Evolutionary conservation across 805 yeast species (phyloP).

Genomic region (Yarrowia sp.): DNA sequence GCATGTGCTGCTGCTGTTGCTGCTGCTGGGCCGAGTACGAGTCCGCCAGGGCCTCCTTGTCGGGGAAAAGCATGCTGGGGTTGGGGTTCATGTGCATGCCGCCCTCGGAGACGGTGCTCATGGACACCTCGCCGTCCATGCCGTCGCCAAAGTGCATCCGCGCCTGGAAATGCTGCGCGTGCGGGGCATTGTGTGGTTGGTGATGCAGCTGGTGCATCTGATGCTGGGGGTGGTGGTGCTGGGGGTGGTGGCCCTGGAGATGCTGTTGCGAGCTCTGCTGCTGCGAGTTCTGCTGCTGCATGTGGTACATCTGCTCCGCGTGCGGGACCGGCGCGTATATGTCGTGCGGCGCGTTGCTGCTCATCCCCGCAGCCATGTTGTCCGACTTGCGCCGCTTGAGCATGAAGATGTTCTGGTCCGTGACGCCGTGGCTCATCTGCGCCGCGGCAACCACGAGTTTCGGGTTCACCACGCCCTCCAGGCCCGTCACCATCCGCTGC

Average conservation of each 20-base stretch:
- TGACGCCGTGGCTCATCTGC: conserved; percentile 16
- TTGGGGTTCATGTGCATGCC: conserved; percentile 16
- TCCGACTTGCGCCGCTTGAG: conserved; percentile 23
- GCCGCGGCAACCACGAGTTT: conserved; percentile 10
- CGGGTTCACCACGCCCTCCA: conserved; percentile 25
- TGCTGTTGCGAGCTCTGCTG: conserved; percentile 9
- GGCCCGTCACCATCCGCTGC: conserved; percentile 12
- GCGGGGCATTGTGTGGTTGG: not conserved
- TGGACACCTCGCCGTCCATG: conserved; percentile 20
- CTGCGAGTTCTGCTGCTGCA: conserved; percentile 1
- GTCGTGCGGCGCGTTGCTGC: conserved; percentile 3
- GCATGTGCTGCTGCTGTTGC: conserved; percentile 16
- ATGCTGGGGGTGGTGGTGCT: conserved; percentile 13
- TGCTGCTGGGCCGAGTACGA: conserved; percentile 14
- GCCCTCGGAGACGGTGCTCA: not conserved
- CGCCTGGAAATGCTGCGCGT: conserved; percentile 7
- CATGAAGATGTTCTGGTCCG: conserved; percentile 7
- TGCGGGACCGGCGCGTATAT: conserved; percentile 17
- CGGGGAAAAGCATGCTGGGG: conserved; percentile 22
- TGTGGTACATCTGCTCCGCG: conserved; percentile 7
- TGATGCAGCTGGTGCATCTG: not conserved
- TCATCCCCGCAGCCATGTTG: not conserved
- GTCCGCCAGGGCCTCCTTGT: conserved; percentile 10
- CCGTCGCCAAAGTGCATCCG: conserved; percentile 17
- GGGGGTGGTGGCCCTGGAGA: not conserved